Evolutionary conservation across 2,329 filamentous ascomycete species (phyloP).

Genomic region (Penicillium sp.): DNA sequence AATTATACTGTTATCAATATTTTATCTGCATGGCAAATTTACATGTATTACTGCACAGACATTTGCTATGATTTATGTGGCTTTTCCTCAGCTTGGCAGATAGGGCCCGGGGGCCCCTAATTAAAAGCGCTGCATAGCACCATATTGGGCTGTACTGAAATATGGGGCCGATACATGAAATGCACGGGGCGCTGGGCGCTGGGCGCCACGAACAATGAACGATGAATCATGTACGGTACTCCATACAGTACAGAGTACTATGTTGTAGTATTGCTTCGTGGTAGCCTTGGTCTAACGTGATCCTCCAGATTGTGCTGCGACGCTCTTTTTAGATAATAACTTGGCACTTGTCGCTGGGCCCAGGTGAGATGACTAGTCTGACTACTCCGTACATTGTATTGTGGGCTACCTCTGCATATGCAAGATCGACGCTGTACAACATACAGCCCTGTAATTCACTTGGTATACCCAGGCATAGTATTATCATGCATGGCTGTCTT

Average conservation of each 20-base stretch:
- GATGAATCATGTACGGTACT: not conserved
- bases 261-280: too few relatives aligned
- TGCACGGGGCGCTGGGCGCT: not conserved
- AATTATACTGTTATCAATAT: not conserved
- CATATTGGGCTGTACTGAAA: not conserved
- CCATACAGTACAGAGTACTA: too few relatives aligned
- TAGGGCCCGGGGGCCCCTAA: not conserved
- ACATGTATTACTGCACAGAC: not conserved
- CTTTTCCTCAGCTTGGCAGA: not conserved
- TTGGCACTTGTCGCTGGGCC: not conserved
- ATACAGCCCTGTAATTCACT: not conserved
- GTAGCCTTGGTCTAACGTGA: not conserved
- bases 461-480: not conserved
- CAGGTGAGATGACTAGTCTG: not conserved
- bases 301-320: not conserved
- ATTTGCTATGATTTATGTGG: not conserved
- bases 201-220: too few relatives aligned
- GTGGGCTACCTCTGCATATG: not conserved
- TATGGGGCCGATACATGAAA: not conserved
- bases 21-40: not conserved
- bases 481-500: not conserved
- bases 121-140: not conserved
- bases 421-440: not conserved
- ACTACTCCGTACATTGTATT: not conserved
- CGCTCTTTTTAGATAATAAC: not conserved